These are phyloP conservation scores for Cyberlindnera maclurae DNA, from an alignment of 805 yeast species.

Conservation along the genomic window DNA sequence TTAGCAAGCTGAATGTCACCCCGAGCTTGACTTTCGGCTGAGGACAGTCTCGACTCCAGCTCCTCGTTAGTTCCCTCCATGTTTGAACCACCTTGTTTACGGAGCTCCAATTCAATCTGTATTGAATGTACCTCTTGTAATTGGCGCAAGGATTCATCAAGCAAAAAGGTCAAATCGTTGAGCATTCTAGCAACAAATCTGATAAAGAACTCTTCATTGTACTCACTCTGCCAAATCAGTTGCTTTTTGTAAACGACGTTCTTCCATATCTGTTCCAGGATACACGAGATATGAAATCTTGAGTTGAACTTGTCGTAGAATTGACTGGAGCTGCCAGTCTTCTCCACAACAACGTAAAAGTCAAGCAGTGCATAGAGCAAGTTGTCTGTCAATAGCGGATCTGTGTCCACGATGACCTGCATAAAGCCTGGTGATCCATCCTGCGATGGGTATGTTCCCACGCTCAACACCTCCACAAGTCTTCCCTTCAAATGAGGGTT, in stretches of 20 bases:
- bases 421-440: slow-evolving; percentile 68
- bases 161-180: slow-evolving; percentile 85
- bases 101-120: slow-evolving; percentile 54
- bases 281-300: slow-evolving; percentile 77
- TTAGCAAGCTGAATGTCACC: slow-evolving; percentile 79
- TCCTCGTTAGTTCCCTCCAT: slow-evolving; percentile 57
- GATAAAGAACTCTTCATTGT: slow-evolving; percentile 77
- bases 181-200: slow-evolving; percentile 91
- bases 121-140: slow-evolving; percentile 69
- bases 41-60: slow-evolving; percentile 43
- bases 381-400: slow-evolving; percentile 55
- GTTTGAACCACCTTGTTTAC: slow-evolving; percentile 27
- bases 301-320: slow-evolving; percentile 94
- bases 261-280: slow-evolving; percentile 79
- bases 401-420: slow-evolving; percentile 55
- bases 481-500: slow-evolving; percentile 91
- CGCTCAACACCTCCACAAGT: slow-evolving; percentile 70
- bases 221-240: slow-evolving; percentile 57
- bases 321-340: slow-evolving; percentile 91
- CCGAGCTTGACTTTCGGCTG: slow-evolving; percentile 70
- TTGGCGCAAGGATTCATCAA: slow-evolving; percentile 85
- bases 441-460: slow-evolving; percentile 55
- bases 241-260: slow-evolving; percentile 61
- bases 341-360: slow-evolving; percentile 90
- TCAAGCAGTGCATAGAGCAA: slow-evolving; percentile 79